These are phyloP conservation scores for Pseudonitzschia pungens DNA, from an alignment of 108 stramenopile species.

Conservation along the genomic window DNA sequence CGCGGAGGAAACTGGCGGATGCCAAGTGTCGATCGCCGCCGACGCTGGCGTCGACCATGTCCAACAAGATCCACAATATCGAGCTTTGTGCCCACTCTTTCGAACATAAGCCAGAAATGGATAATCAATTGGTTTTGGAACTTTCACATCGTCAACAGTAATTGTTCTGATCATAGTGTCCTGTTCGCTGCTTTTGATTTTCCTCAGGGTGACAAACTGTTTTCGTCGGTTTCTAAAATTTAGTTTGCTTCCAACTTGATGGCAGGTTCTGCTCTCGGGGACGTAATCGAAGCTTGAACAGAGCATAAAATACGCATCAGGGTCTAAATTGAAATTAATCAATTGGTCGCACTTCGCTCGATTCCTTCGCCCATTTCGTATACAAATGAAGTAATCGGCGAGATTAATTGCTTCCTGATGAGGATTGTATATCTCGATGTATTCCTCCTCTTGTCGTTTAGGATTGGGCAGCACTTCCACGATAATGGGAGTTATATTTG, in stretches of 20 bases:
- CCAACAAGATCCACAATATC: slow-evolving; percentile 2
- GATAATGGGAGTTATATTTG: background rate
- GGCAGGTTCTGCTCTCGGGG: background rate
- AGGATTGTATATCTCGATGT: slow-evolving; percentile 11
- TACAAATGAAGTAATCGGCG: background rate
- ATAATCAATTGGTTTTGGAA: background rate
- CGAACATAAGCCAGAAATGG: background rate
- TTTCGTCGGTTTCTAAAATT: background rate
- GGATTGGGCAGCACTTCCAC: background rate
- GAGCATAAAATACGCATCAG: background rate
- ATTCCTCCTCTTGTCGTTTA: background rate
- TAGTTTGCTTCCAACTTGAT: background rate
- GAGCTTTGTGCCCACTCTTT: background rate
- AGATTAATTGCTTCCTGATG: background rate
- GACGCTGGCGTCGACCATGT: background rate
- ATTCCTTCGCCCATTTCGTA: background rate
- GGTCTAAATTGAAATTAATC: background rate
- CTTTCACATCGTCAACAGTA: background rate
- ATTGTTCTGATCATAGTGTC: background rate
- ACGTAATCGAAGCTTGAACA: background rate
- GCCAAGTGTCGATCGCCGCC: background rate
- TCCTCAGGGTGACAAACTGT: background rate
- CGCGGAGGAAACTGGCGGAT: background rate
- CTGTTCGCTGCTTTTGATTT: background rate
- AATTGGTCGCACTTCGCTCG: background rate